Evolutionary conservation across 495 filamentous ascomycete genomes (phyloP).

Genomic region (Pyronema omphalodes): DNA sequence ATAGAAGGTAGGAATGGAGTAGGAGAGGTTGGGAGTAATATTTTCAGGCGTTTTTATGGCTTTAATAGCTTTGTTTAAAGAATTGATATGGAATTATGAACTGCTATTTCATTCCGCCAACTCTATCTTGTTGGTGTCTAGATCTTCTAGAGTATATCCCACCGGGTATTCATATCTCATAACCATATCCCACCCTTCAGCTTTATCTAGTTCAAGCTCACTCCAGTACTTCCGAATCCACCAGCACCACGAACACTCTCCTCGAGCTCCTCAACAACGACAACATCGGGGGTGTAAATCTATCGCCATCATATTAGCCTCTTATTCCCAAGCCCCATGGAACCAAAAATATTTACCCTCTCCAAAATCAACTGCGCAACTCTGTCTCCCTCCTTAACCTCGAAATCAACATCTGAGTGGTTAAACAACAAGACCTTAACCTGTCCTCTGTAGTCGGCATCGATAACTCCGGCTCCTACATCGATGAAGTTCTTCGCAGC

Average conservation of each 20-base stretch:
- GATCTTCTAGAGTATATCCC: not conserved
- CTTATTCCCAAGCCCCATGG: not conserved
- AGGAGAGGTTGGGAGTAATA: too few relatives aligned
- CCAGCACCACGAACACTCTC: constrained; percentile 79
- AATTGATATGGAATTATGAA: too few relatives aligned
- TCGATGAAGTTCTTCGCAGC: constrained; percentile 89
- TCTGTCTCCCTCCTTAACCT: constrained; percentile 67
- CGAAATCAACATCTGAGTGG: constrained; percentile 64
- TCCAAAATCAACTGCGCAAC: constrained; percentile 88
- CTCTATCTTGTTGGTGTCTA: not conserved
- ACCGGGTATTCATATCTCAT: constrained; percentile 6
- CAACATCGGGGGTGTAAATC: constrained; percentile 80
- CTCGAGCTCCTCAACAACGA: constrained; percentile 71
- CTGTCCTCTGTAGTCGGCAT: constrained; percentile 87
- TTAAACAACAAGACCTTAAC: constrained; percentile 93
- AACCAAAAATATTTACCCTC: constrained; percentile 31
- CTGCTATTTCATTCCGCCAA: too few relatives aligned
- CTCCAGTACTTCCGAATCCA: constrained; percentile 85
- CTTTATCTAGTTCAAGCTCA: too few relatives aligned
- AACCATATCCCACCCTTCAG: constrained; percentile 23
- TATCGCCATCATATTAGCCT: constrained; percentile 16
- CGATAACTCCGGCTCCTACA: constrained; percentile 86
- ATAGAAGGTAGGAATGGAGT: too few relatives aligned
- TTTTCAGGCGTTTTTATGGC: too few relatives aligned
- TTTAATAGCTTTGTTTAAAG: too few relatives aligned